These are phyloP conservation scores for Arachis monticola DNA, from an alignment of 331 rosid genomes.

Conservation along the genomic window DNA sequence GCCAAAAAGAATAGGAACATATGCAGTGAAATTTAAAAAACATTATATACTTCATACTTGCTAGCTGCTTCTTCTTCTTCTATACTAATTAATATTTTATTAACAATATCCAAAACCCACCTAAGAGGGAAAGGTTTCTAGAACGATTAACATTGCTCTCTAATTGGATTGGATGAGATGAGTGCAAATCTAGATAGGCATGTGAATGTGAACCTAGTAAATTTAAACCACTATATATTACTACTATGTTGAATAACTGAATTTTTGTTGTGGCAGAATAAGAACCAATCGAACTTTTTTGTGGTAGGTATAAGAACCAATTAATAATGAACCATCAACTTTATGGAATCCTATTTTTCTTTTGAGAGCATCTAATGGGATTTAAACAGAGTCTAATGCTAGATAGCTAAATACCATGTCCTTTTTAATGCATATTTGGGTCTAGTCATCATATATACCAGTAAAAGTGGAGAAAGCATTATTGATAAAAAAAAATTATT, in stretches of 20 bases:
- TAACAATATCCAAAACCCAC: neutral
- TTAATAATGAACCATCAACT: constrained; percentile 24
- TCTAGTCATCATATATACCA: constrained; percentile 12
- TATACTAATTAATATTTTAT: neutral
- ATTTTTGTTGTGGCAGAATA: constrained; percentile 36
- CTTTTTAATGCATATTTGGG: constrained; percentile 24
- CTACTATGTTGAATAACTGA: neutral
- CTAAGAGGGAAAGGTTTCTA: neutral
- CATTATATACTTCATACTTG: no score
- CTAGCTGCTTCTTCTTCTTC: no score
- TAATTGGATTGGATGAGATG: constrained; percentile 26
- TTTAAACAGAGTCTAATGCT: constrained; percentile 29
- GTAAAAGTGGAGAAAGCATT: constrained; percentile 27
- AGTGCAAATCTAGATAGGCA: constrained; percentile 7
- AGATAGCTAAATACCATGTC: constrained; percentile 15
- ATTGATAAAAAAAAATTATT: neutral
- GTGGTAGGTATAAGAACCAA: constrained; percentile 40
- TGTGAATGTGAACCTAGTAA: constrained; percentile 24
- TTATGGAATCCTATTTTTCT: constrained; percentile 37
- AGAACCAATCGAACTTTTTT: constrained; percentile 25
- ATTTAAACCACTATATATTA: neutral
- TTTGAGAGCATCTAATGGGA: constrained; percentile 31
- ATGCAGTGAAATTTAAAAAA: neutral
- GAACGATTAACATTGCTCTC: constrained; percentile 5
- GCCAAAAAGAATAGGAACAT: neutral